Percentiles rank a stretch among this genome's conserved stretches.
phyloP scores from a whole-genome alignment of 768 basidiomycete genomes.

The Tulasnella sp. region DNA sequence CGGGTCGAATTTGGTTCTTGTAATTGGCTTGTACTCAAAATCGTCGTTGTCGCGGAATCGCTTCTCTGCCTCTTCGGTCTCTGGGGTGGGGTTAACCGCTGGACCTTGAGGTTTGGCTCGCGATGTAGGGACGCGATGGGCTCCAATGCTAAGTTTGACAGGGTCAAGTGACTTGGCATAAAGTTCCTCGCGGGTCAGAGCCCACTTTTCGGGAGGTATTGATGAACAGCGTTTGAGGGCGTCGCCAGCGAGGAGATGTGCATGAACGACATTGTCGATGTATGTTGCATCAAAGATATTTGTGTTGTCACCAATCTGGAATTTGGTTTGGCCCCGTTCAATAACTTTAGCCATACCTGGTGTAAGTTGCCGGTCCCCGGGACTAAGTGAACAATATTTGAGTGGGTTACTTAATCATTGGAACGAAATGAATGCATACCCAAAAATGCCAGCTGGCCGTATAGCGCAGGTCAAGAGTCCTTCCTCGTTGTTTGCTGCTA shows the following conservation, averaged over 20 bases:
- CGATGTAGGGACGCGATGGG: constrained; percentile 60
- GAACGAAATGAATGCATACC: constrained; percentile 36
- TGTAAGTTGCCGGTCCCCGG: constrained; percentile 82
- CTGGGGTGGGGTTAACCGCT: constrained; percentile 37
- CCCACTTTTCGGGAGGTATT: constrained; percentile 31
- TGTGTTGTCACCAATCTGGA: constrained; percentile 86
- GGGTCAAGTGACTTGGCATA: constrained; percentile 38
- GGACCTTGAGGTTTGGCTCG: constrained; percentile 74
- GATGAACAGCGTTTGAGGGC: constrained; percentile 43
- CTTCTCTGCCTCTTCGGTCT: constrained; percentile 43
- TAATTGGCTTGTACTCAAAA: constrained; percentile 37
- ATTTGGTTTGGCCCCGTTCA: constrained; percentile 69
- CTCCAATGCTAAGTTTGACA: constrained; percentile 52
- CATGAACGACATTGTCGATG: constrained; percentile 87
- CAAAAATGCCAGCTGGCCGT: constrained; percentile 90
- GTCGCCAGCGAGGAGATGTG: constrained; percentile 88
- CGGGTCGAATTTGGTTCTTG: constrained; percentile 73
- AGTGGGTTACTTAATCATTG: neutral
- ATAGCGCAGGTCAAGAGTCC: constrained; percentile 82
- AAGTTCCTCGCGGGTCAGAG: constrained; percentile 30
- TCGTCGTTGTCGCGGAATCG: constrained; percentile 40
- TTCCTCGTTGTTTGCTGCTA: constrained; percentile 73
- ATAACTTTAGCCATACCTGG: constrained; percentile 68
- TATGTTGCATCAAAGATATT: constrained; percentile 97
- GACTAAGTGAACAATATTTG: constrained; percentile 38